Percentiles rank a stretch among this genome's conserved stretches.
These are phyloP conservation scores for Colletotrichum higginsianum DNA, from an alignment of 2,329 filamentous ascomycete genomes.

Conservation along the genomic window DNA sequence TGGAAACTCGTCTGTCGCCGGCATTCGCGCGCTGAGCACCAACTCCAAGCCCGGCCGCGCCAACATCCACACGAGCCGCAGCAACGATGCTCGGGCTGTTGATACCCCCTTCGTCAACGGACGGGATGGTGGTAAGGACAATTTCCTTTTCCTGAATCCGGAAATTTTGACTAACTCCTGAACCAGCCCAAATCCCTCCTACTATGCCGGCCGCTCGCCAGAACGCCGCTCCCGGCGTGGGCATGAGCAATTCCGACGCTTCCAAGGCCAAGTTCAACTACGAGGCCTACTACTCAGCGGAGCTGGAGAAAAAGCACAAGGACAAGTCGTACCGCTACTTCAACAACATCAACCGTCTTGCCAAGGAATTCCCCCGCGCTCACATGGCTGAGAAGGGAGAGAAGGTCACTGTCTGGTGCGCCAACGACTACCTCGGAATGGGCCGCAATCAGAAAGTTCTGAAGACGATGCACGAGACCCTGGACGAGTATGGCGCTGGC, in stretches of 20 bases:
- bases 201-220: constrained; percentile 49
- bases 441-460: constrained; percentile 90
- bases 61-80: constrained; percentile 84
- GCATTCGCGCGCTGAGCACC: constrained; percentile 66
- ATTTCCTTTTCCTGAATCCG: not conserved
- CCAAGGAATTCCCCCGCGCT: constrained; percentile 94
- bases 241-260: constrained; percentile 39
- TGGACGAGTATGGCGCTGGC: constrained; percentile 95
- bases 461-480: constrained; percentile 91
- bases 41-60: constrained; percentile 73
- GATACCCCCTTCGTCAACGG: constrained; percentile 69
- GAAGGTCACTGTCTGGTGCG: constrained; percentile 97
- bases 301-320: constrained; percentile 98
- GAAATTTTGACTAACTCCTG: constrained; percentile 43
- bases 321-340: constrained; percentile 99
- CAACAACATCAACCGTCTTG: constrained; percentile 99
- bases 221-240: constrained; percentile 46
- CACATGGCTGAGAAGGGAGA: constrained; percentile 90
- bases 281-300: constrained; percentile 86
- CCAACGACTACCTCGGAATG: constrained; percentile 99
- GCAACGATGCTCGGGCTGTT: constrained; percentile 84
- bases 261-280: constrained; percentile 83
- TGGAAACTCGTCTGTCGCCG: constrained; percentile 61
- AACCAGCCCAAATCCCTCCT: constrained; percentile 54
- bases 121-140: constrained; percentile 65